Base-by-base conservation (phyloP, 257 asterid species). In the Gentiana dahurica region DNA sequence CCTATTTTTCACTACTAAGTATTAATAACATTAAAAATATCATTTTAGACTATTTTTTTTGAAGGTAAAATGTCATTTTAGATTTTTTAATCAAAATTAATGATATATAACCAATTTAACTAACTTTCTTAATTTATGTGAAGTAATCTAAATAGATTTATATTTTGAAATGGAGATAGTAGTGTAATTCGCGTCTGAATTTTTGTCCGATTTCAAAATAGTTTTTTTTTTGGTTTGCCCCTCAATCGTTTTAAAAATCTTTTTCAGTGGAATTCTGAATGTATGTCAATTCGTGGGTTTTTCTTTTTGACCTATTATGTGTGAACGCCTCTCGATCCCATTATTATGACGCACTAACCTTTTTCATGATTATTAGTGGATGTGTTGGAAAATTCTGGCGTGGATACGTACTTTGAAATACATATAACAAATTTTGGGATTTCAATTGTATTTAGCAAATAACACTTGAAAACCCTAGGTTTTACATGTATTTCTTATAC, bases 251-350 rank as follows among this genome's bases (percentile, higher is more conserved):
- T 54, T 54, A 49, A 13, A n/a, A 71, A 62, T 12, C n/a, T 33
- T 12, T n/a, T 54, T 51, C 49, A 64, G 78, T 73, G 78, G 78
- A 65, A 53, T 61, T 69, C 15, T 73, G 75, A 73, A 60, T 65
- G 68, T 64, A 50, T 59, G 38, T 61, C n/a, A 32, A 53, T 12
- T 5, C 54, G 61, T 74, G 65, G 78, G 75, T 60, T 53, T 48
- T 48, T 36, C 71, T 69, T 73, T 68, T 73, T 73, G 75, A 73
- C 78, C 62, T 54, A 34, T 52, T 33, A 57, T 46, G 66, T 61
- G 57, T 71, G 53, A 49, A 49, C 47, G 54, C 66, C 53, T 57
- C 24, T 60, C 57, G 64, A 62, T 52, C n/a, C 51, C 51, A 45
- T 36, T n/a, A 55, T 43, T 64, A n/a, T 36, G 54, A 53, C 49